Base-by-base conservation (phyloP, 768 basidiomycete genomes). In the Clitopilus hobsonii region DNA sequence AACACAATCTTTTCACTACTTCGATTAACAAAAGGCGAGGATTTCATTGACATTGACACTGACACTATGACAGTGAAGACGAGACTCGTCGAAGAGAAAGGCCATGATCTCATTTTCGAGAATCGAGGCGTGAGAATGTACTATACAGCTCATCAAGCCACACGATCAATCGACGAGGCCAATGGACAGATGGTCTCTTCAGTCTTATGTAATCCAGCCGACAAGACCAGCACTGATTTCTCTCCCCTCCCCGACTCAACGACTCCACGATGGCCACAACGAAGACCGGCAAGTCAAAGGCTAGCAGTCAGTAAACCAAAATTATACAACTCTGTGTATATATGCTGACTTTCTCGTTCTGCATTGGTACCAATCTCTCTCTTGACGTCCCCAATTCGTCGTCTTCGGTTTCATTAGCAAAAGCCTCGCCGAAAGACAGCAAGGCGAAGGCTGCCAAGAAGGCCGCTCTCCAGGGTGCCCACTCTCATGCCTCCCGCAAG, bases 391-490 rank as follows among this genome's bases (percentile, higher is more conserved):
- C n/a, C n/a, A n/a, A n/a, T n/a, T n/a, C n/a, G n/a, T n/a, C n/a
- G n/a, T 36, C 32, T 7, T 28, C 23, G 49, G 18, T 1, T 27
- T 25, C 24, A 27, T 29, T 45, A 63, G 65, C 67, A 65, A 72
- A 72, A 57, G 56, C 68, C 25, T 53, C 67, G 30, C 62, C 77
- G 20, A 79, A 80, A 63, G 78, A 80, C 61, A 64, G 59, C 65
- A 95, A 95, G 76, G 94, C 94, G 66, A 93, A 94, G 78, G 78
- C 88, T 38, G 94, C 97, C 41, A 97, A 95, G 80, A 98, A 98
- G 80, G 94, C 95, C 10, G 95, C 88, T 54, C 82, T 98, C 53
- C 91, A 92, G 70, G 95, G 94, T 58, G 85, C 83, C 41, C 80
- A 89, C 69, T 82, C 84, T 28, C 86, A 88, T 67, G 76, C 82